These are phyloP conservation scores for Wallemia ichthyophaga DNA, from an alignment of 1,284 basidiomycete species.

Conservation along the genomic window DNA sequence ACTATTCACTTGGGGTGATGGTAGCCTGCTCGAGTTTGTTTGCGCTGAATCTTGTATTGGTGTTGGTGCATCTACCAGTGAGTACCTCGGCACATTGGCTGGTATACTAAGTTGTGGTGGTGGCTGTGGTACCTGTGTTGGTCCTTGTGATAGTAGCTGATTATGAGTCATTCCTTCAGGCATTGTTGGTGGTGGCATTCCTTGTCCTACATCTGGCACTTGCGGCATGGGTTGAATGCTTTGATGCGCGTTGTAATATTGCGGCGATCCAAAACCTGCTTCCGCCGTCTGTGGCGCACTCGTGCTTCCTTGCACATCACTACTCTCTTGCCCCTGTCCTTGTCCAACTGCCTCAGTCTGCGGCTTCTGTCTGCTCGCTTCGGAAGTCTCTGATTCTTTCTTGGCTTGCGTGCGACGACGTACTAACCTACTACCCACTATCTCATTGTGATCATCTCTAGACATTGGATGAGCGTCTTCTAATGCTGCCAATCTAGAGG, in stretches of 20 bases:
- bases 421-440: conserved; percentile 49
- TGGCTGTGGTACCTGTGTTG: neutral
- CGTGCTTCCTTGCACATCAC: neutral
- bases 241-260: neutral
- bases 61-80: neutral
- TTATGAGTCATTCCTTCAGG: neutral
- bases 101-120: neutral
- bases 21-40: neutral
- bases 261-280: neutral
- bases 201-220: too few species aligned
- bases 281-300: neutral
- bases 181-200: too few species aligned
- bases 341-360: conserved; percentile 1
- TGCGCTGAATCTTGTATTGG: neutral
- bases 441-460: conserved; percentile 42
- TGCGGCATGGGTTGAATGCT: neutral
- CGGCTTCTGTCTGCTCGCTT: neutral
- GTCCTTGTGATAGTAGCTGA: neutral
- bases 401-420: conserved; percentile 54
- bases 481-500: conserved; percentile 38
- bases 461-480: conserved; percentile 32
- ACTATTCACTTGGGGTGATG: neutral
- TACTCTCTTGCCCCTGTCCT: neutral
- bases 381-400: conserved; percentile 26
- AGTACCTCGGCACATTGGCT: neutral